Base-by-base conservation (phyloP, 805 yeast species). In the Yamadazyma ubonensis region DNA sequence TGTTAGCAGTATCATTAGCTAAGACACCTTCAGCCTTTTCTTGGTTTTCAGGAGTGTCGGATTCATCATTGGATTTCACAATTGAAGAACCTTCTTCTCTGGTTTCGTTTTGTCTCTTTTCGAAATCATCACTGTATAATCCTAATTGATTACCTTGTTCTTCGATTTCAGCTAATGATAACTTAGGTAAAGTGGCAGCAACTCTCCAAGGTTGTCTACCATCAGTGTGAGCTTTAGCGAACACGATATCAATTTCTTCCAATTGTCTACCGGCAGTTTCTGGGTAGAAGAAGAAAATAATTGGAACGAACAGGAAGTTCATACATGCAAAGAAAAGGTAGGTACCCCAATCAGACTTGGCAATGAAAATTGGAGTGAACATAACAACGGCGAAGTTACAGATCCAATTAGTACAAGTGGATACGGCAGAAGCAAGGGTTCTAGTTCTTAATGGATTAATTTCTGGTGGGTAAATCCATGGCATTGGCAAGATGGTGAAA, bases 161-260 rank as follows among this genome's bases (percentile, higher is more conserved):
- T 58, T 79, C 85, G 49, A 82, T 73, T 59, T 81, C 81, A 42
- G 66, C 63, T 45, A 59, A 59, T n/a, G 75, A 56, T 43, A 83
- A 68, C 57, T 73, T 75, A 28, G 87, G 87, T 71, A 83, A 52
- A 40, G 71, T 64, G 28, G 72, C 68, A 36, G 89, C 89, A 34
- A 83, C 82, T 58, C 77, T 70, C 74, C 71, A 82, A 23, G 83
- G 77, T 46, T 70, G 73, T 49, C 71, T 72, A 36, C 72, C 71
- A 45, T 83, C 89, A 33, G 62, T 70, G 49, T 72, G 61, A 6
- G 84, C 75, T 63, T 76, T 78, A 53, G 86, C 85, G 47, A 69
- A 78, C 41, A 83, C 79, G 54, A 81, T 79, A 57, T 70, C 73
- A 41, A 66, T 63, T 53, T 70, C 76, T 59, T 67, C 72, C 60